phyloP scores from a whole-genome alignment of 1,139 yeast genomes.

The Candida albicans region DNA sequence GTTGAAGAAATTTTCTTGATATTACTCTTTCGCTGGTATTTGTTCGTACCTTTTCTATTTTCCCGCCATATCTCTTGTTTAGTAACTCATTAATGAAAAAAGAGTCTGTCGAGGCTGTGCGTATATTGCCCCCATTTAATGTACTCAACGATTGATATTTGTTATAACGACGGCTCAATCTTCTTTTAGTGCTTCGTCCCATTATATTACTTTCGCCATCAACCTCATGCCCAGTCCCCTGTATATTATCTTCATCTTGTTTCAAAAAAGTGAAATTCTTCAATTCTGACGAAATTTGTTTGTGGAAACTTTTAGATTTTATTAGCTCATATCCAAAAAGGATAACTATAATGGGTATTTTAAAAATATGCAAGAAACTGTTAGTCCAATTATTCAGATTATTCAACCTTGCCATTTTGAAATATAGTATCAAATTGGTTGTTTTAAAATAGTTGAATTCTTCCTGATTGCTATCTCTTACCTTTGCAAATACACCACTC shows the following conservation, averaged over 20 bases:
- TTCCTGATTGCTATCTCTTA: slow-evolving; percentile 38
- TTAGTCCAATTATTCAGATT: slow-evolving; percentile 10
- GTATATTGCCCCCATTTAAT: slow-evolving; percentile 27
- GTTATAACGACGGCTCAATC: slow-evolving; percentile 7
- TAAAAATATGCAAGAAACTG: slow-evolving; percentile 24
- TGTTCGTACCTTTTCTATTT: slow-evolving; percentile 8
- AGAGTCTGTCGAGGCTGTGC: slow-evolving; percentile 39
- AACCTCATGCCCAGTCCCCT: not conserved
- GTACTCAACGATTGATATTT: slow-evolving; percentile 30
- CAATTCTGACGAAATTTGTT: slow-evolving; percentile 17
- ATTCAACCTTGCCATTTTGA: slow-evolving; percentile 22
- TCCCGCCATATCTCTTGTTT: slow-evolving; percentile 25
- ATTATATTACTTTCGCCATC: too few relatives aligned
- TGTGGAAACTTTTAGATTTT: slow-evolving; percentile 19
- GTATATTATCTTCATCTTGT: slow-evolving; percentile 17
- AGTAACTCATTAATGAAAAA: slow-evolving; percentile 33
- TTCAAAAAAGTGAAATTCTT: slow-evolving; percentile 38
- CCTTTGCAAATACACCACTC: slow-evolving; percentile 44
- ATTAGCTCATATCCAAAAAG: slow-evolving; percentile 36
- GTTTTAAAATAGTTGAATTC: slow-evolving; percentile 45
- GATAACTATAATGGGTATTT: slow-evolving; percentile 35
- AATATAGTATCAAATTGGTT: slow-evolving; percentile 38
- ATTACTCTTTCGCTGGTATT: slow-evolving; percentile 6
- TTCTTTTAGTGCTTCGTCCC: slow-evolving; percentile 13
- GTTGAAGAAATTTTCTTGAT: slow-evolving; percentile 4